These are phyloP conservation scores for Athelia sp. DNA, from an alignment of 1,284 basidiomycete species.

Conservation along the genomic window DNA sequence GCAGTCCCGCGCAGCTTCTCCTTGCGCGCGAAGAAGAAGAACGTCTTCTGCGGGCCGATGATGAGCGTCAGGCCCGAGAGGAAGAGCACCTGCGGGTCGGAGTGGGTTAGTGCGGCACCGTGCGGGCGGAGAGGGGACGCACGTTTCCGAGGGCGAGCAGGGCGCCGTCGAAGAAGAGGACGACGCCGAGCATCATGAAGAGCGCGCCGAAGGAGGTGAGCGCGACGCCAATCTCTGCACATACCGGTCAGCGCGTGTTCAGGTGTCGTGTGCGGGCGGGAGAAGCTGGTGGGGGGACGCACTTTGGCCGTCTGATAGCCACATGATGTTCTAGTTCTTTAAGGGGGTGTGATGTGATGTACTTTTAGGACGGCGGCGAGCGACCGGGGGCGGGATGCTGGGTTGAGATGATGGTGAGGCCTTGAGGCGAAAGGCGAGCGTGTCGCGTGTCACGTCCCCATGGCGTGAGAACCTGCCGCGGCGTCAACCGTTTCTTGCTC, in stretches of 20 bases:
- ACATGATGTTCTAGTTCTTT: too few relatives aligned
- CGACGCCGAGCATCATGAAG: slow-evolving; percentile 10
- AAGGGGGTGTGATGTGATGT: too few relatives aligned
- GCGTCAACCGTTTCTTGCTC: too few relatives aligned
- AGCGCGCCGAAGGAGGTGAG: slow-evolving; percentile 3
- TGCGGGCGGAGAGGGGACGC: slow-evolving; percentile 19
- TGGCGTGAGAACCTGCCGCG: too few relatives aligned
- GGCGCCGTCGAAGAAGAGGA: slow-evolving; percentile 98
- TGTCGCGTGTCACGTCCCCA: too few relatives aligned
- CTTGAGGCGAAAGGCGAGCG: too few relatives aligned
- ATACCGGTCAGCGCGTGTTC: background rate
- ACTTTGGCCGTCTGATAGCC: too few relatives aligned
- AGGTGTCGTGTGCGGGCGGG: too few relatives aligned
- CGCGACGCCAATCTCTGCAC: background rate
- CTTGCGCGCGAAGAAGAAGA: slow-evolving; percentile 96
- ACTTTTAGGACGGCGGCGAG: too few relatives aligned
- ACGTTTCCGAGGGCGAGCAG: slow-evolving; percentile 96
- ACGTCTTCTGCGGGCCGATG: slow-evolving; percentile 94
- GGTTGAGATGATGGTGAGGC: too few relatives aligned
- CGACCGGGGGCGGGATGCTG: too few relatives aligned
- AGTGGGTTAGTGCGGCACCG: slow-evolving; percentile 2
- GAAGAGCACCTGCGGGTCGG: slow-evolving; percentile 73
- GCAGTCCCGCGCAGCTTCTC: slow-evolving; percentile 94
- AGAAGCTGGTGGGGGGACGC: too few relatives aligned
- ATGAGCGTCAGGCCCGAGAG: slow-evolving; percentile 88